Evolutionary conservation across 2,329 filamentous ascomycete species (phyloP).

Genomic region (Arthrocladium fulminans): DNA sequence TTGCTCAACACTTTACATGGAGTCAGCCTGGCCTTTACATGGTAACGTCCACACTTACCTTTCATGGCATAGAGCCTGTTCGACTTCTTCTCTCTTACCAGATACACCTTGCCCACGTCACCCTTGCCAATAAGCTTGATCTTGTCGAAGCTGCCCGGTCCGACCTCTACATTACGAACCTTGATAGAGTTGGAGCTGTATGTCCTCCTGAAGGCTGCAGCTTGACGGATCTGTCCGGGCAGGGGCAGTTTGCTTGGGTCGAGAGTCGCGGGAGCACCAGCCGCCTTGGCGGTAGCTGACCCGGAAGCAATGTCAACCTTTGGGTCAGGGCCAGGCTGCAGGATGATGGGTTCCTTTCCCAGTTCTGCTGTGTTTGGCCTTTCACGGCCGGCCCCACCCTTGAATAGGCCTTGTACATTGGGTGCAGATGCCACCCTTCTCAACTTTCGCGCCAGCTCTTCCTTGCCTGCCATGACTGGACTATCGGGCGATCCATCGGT

Average conservation of each 20-base stretch:
- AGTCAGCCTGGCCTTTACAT: constrained; percentile 30
- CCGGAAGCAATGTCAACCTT: constrained; percentile 39
- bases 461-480: constrained; percentile 71
- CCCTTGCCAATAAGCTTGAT: constrained; percentile 99
- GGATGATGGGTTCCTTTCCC: constrained; percentile 67
- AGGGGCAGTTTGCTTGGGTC: constrained; percentile 54
- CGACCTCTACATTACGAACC: constrained; percentile 91
- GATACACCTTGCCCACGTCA: constrained; percentile 95
- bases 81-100: constrained; percentile 97
- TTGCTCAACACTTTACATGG: constrained; percentile 73
- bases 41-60: constrained; percentile 47
- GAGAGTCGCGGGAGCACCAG: constrained; percentile 30
- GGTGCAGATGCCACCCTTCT: constrained; percentile 91
- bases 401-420: constrained; percentile 90
- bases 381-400: constrained; percentile 44
- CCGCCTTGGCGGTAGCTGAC: constrained; percentile 30
- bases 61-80: constrained; percentile 96
- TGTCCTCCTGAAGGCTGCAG: constrained; percentile 76
- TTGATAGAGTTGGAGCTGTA: constrained; percentile 99
- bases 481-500: constrained; percentile 57
- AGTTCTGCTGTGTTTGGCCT: constrained; percentile 78
- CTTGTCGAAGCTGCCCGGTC: constrained; percentile 94
- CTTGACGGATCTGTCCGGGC: constrained; percentile 55
- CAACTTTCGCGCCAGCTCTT: constrained; percentile 86
- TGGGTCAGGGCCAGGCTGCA: constrained; percentile 46